These are phyloP conservation scores for Beta corolliflora DNA, from an alignment of 179 eudicot species.

Conservation along the genomic window DNA sequence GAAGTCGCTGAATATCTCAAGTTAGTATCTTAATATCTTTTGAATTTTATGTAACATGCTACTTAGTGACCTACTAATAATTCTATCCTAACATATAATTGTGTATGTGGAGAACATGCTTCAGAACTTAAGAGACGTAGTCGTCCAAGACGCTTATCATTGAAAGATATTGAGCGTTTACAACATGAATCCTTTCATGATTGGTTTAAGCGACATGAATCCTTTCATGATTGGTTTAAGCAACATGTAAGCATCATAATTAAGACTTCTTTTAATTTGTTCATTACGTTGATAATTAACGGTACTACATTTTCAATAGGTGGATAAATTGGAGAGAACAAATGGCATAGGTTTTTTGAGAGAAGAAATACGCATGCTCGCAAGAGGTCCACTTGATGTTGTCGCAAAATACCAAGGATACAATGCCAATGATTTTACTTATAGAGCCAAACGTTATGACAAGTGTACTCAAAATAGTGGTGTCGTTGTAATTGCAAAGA, in stretches of 20 bases:
- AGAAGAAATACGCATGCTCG: neutral
- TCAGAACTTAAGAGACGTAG: neutral
- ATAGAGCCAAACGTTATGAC: slow-evolving; percentile 11
- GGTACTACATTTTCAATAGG: neutral
- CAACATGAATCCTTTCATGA: slow-evolving; percentile 17
- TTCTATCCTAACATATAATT: no score
- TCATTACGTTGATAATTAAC: no score
- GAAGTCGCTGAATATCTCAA: neutral
- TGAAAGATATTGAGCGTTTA: slow-evolving; percentile 2
- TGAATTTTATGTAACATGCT: neutral
- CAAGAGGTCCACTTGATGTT: slow-evolving; percentile 17
- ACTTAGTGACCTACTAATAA: no score
- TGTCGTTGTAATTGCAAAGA: slow-evolving; percentile 14
- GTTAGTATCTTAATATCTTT: neutral
- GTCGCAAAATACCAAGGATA: slow-evolving; percentile 2
- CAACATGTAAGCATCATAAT: neutral
- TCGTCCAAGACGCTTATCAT: slow-evolving; percentile 11
- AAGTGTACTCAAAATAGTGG: slow-evolving; percentile 25
- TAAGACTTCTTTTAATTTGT: no score
- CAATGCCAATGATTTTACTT: neutral
- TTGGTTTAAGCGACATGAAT: neutral
- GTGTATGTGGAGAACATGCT: neutral
- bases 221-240: slow-evolving; percentile 14
- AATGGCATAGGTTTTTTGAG: no score
- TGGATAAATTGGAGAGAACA: no score